A percentile compares a stretch with the other conserved stretches of the same genome.
phyloP scores from a whole-genome alignment of 257 asterid genomes.

The Linderniella brevidens region DNA sequence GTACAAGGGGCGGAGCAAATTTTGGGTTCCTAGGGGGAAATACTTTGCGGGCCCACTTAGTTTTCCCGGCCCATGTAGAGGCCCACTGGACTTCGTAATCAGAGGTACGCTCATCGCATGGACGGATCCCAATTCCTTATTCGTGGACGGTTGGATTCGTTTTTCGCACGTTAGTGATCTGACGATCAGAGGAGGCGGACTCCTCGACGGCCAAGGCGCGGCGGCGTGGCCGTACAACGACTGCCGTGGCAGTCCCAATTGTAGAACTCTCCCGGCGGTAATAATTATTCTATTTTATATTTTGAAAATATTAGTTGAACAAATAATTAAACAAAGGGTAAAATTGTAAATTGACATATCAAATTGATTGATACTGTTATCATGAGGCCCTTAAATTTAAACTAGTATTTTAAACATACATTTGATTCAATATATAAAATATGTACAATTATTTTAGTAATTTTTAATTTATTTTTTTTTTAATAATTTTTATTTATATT shows the following conservation, averaged over 20 bases:
- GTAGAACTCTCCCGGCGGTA: slow-evolving; percentile 37
- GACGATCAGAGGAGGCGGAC: slow-evolving; percentile 37
- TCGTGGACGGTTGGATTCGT: slow-evolving; percentile 35
- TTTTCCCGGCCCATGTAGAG: slow-evolving; percentile 39
- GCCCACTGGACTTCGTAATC: slow-evolving; percentile 17
- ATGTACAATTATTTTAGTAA: too few relatives aligned
- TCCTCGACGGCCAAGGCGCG: slow-evolving; percentile 41
- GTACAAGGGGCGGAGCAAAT: slow-evolving; percentile 23
- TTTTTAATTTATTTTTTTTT: too few relatives aligned
- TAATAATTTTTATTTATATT: too few relatives aligned
- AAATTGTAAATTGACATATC: too few relatives aligned
- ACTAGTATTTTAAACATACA: too few relatives aligned
- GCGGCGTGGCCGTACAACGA: slow-evolving; percentile 43
- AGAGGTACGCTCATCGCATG: slow-evolving; percentile 31
- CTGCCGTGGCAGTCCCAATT: slow-evolving; percentile 21
- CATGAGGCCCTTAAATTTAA: too few relatives aligned
- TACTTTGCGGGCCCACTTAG: slow-evolving; percentile 22
- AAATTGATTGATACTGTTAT: too few relatives aligned
- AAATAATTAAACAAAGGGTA: too few relatives aligned
- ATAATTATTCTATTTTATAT: too few relatives aligned
- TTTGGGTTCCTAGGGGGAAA: slow-evolving; percentile 36
- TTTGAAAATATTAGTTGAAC: too few relatives aligned
- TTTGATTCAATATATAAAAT: too few relatives aligned
- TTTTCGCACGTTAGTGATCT: slow-evolving; percentile 23
- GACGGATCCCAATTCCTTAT: slow-evolving; percentile 7